Percentiles rank a stretch among this genome's conserved stretches.
Evolutionary conservation across 1,284 basidiomycete species (phyloP).

Genomic region (Kwoniella shivajii): DNA sequence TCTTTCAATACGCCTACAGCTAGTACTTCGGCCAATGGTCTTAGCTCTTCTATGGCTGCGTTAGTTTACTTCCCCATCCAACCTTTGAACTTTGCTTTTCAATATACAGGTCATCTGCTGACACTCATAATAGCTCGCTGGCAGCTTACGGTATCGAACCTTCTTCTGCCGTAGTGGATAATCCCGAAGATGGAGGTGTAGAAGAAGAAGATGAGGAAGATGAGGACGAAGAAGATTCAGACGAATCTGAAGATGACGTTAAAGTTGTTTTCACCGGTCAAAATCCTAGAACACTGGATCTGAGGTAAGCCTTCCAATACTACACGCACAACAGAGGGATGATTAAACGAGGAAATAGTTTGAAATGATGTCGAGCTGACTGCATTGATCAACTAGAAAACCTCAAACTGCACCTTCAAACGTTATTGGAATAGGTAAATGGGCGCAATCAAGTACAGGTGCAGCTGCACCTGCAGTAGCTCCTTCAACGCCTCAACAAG

Average conservation of each 20-base stretch:
- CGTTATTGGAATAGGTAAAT: constrained; percentile 51
- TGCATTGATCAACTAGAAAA: constrained; percentile 31
- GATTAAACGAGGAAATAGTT: no score
- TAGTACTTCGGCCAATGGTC: constrained; percentile 13
- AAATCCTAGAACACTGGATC: constrained; percentile 40
- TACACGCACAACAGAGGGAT: no score
- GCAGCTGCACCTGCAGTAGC: constrained; percentile 27
- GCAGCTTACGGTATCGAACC: constrained; percentile 51
- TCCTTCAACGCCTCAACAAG: constrained; percentile 14
- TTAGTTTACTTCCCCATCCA: constrained; percentile 6
- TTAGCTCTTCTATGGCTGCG: constrained; percentile 30
- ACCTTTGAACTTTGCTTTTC: background rate
- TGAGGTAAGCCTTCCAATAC: constrained; percentile 36
- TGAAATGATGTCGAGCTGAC: no score
- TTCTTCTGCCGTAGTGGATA: constrained; percentile 25
- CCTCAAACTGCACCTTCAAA: constrained; percentile 39
- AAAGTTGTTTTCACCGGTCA: constrained; percentile 51
- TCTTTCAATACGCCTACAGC: background rate
- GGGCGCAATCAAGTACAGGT: constrained; percentile 49
- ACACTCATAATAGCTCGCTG: constrained; percentile 33
- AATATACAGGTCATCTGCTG: background rate
- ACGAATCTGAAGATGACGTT: constrained; percentile 53
- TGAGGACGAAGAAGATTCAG: constrained; percentile 47
- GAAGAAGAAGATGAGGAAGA: constrained; percentile 46
- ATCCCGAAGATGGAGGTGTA: constrained; percentile 46